Base-by-base conservation (phyloP, 2,329 filamentous ascomycete genomes). In the Penicillium frequentans region DNA sequence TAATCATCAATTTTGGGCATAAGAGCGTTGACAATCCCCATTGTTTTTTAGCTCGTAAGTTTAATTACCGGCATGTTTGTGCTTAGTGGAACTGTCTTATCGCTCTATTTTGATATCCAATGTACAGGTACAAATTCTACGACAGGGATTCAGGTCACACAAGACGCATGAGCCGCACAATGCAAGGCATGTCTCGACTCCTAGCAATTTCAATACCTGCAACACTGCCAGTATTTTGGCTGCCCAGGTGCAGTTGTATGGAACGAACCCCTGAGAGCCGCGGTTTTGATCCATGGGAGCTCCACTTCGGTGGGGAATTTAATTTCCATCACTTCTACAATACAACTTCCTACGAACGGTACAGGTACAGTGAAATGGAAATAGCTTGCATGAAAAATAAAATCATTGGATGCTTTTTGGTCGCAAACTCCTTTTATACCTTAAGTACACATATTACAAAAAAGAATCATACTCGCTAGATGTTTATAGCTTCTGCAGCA, bases 401-500 rank as follows among this genome's bases (percentile, higher is more conserved):
- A 44, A 16, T 43, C 37, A 45, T 23, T 16, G 24, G 27, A 55
- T 49, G 52, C 52, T 55, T 55, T 55, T 55, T 46, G 47, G 33
- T 55, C 52, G 39, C 49, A 44, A 52, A 53, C 43, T 53, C 51
- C 51, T 29, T 39, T 52, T 52, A 52, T 52, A 52, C 45, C 43
- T 23, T 51, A 39, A 24, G 27, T 50, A 50, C 43, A 58, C 45
- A 53, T 54, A 53, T 42, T 52, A 59, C 49, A 50, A 42, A 31
- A 52, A 42, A 47, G 21, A 35, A 9, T 43, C 39, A 59, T 56
- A 42, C 50, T 39, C 47, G 48, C 49, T 51, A 33, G 11, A 61
- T 35, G 54, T 46, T 54, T 62, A 66, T 37, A 75, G 69, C 69
- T 74, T 75, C 63, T 70, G 68, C 47, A 75, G 60, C 50, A 75